Evolutionary conservation across 805 yeast species (phyloP).

Genomic region (Lipomyces yamadae): DNA sequence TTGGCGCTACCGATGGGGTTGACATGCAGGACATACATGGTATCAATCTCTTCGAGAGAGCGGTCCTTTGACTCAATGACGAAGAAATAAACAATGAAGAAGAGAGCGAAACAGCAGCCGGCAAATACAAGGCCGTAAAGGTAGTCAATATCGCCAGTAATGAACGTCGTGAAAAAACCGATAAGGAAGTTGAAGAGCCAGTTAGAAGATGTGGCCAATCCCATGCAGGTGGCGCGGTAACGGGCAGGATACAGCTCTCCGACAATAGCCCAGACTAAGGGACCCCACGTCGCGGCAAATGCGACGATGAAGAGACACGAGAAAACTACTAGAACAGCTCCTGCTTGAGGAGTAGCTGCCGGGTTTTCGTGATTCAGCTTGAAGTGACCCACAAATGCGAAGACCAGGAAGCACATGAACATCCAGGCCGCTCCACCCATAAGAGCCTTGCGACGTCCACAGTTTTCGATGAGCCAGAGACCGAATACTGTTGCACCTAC

Average conservation of each 20-base stretch:
- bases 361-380: conserved; percentile 40
- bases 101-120: conserved; percentile 57
- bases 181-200: conserved; percentile 64
- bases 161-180: conserved; percentile 62
- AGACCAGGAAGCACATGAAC: conserved; percentile 62
- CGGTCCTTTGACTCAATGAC: conserved; percentile 66
- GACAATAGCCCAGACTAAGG: conserved; percentile 69
- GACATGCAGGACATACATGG: conserved; percentile 45
- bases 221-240: conserved; percentile 62
- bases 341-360: conserved; percentile 35
- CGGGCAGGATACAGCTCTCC: conserved; percentile 72
- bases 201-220: conserved; percentile 59
- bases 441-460: conserved; percentile 70
- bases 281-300: conserved; percentile 86
- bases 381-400: conserved; percentile 64
- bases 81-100: conserved; percentile 62
- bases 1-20: conserved; percentile 15
- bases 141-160: conserved; percentile 58
- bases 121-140: conserved; percentile 54
- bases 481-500: conserved; percentile 59
- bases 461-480: conserved; percentile 56
- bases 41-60: conserved; percentile 65
- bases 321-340: conserved; percentile 57
- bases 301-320: conserved; percentile 67
- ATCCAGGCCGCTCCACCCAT: conserved; percentile 65